A percentile compares a stretch with the other conserved stretches of the same genome.
Evolutionary conservation across 2,329 filamentous ascomycete species (phyloP).

Genomic region (Gaeumannomyces tritici): DNA sequence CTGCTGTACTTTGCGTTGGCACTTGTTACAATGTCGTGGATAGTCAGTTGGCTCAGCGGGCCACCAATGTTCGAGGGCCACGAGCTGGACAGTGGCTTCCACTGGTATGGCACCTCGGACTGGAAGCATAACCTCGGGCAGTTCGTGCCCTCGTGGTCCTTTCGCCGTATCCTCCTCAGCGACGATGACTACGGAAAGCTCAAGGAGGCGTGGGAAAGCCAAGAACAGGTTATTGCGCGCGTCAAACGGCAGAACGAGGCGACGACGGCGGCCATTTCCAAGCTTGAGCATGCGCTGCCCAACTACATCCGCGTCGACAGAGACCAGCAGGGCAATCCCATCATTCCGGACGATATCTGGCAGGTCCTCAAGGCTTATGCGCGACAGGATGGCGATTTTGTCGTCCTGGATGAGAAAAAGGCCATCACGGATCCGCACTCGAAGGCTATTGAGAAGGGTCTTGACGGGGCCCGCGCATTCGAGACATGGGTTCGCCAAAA

Average conservation of each 20-base stretch:
- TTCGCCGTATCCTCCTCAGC: conserved; percentile 12
- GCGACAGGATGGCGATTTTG: conserved; percentile 33
- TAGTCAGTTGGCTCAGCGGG: neutral
- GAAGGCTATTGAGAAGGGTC: conserved; percentile 31
- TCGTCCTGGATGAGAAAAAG: conserved; percentile 32
- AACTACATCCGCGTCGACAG: conserved; percentile 45
- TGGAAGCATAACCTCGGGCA: conserved; percentile 13
- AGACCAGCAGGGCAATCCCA: conserved; percentile 37
- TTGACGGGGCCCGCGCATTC: conserved; percentile 21
- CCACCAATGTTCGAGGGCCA: conserved; percentile 9
- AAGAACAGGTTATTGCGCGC: conserved; percentile 14
- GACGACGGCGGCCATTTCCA: conserved; percentile 27
- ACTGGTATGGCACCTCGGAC: conserved; percentile 12
- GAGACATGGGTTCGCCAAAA: conserved; percentile 43
- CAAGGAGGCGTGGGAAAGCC: conserved; percentile 11
- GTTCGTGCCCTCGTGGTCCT: conserved; percentile 11
- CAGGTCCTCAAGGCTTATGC: conserved; percentile 50
- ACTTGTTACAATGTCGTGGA: neutral
- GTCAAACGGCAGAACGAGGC: conserved; percentile 20
- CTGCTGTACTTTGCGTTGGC: neutral
- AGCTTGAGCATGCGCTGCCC: conserved; percentile 43
- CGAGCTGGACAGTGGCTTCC: conserved; percentile 12
- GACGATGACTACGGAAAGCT: conserved; percentile 15
- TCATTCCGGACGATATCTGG: conserved; percentile 56
- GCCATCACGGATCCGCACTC: conserved; percentile 36